These are phyloP conservation scores for Malania oleifera DNA, from an alignment of 164 flowering plant genomes.

Conservation along the genomic window DNA sequence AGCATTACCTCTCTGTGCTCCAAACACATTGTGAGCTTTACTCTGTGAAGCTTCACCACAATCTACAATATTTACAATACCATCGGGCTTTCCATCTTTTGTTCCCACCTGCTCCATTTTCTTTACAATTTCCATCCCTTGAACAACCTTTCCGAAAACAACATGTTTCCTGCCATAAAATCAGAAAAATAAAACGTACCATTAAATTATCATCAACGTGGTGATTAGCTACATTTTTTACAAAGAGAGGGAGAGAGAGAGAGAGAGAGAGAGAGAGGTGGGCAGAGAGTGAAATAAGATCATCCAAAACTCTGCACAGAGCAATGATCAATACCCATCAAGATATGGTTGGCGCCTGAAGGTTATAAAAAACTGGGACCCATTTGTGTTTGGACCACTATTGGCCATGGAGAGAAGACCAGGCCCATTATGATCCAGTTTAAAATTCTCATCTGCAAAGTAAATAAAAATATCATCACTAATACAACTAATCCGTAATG, in stretches of 20 bases:
- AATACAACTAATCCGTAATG: not conserved
- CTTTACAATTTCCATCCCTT: slow-evolving; percentile 55
- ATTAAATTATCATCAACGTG: not conserved
- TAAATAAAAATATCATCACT: not conserved
- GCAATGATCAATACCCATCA: slow-evolving; percentile 47
- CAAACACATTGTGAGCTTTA: slow-evolving; percentile 21
- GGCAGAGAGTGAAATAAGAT: no score
- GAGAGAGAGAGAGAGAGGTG: not conserved
- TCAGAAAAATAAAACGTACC: not conserved
- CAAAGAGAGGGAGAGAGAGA: no score
- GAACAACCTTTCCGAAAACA: slow-evolving; percentile 68
- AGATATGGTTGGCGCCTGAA: slow-evolving; percentile 67
- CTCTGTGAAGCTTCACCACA: slow-evolving; percentile 53
- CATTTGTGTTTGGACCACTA: slow-evolving; percentile 67
- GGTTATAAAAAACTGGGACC: slow-evolving; percentile 71
- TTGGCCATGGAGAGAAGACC: slow-evolving; percentile 82
- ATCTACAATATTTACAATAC: slow-evolving; percentile 51
- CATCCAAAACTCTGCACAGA: not conserved
- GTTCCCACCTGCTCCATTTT: slow-evolving; percentile 59
- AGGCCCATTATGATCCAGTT: slow-evolving; percentile 46
- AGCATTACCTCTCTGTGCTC: slow-evolving; percentile 41
- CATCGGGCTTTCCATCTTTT: slow-evolving; percentile 41
- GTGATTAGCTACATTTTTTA: no score
- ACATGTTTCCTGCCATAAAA: slow-evolving; percentile 58
- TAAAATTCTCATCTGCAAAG: slow-evolving; percentile 66